Evolutionary conservation across 192 early-diverging fungal genomes (phyloP).

Genomic region (Funneliformis mosseae): DNA sequence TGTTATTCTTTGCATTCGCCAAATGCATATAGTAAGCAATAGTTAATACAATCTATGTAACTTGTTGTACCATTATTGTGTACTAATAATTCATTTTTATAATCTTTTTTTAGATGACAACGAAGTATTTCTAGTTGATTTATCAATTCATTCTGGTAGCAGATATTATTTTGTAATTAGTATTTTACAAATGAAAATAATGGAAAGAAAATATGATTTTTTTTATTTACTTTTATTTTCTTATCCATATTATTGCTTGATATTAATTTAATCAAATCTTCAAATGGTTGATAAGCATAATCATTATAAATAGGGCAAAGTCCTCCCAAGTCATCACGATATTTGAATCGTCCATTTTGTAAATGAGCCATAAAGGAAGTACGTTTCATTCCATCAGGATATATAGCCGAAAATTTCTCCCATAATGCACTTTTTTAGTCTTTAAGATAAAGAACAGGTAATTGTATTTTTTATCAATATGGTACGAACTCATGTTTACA

Average conservation of each 20-base stretch:
- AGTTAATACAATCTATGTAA: not conserved
- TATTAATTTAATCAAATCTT: not conserved
- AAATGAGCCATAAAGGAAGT: not conserved
- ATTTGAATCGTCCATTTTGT: not conserved
- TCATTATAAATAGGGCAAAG: not conserved
- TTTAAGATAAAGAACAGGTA: not conserved
- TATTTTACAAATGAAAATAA: too few relatives aligned
- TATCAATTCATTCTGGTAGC: not conserved
- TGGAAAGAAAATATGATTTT: too few relatives aligned
- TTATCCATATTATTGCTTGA: too few relatives aligned
- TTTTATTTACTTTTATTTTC: not conserved
- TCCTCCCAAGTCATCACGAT: not conserved
- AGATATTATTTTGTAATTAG: too few relatives aligned
- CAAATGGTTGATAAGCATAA: not conserved
- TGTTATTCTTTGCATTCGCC: too few relatives aligned
- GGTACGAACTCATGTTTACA: not conserved
- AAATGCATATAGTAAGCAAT: not conserved
- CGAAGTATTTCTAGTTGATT: not conserved
- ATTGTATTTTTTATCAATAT: not conserved
- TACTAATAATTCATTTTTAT: not conserved
- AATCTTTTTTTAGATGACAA: not conserved
- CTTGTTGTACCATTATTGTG: not conserved
- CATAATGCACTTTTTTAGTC: not conserved
- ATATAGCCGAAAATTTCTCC: too few relatives aligned
- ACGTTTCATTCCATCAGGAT: too few relatives aligned